Evolutionary conservation across 331 rosid genomes (phyloP), one percentile per base, ranked within the genome.

Genomic region (Quercus phellos): DNA sequence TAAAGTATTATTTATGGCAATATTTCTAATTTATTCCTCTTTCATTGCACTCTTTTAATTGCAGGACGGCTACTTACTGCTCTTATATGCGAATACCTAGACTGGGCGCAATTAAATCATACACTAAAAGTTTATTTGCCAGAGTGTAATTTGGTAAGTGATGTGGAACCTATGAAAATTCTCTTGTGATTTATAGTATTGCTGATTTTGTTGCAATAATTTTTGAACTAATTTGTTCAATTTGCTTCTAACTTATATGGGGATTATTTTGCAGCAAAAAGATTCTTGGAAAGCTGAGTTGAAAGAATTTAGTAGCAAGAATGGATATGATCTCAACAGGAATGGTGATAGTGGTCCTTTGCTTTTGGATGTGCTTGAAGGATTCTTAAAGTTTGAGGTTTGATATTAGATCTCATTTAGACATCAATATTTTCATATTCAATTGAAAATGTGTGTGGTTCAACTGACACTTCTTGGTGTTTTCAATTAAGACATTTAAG

Each of bases 301-400:
- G 81, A 93, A 93, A 83, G 98, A 95, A 72, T 95, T 93, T 78
- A 90, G 99, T 85, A 79, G 79, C 84, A 95, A 91, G 86, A 95
- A 95, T 77, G 99, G 98, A 58, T 93, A 93, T 69, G 99, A 95
- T 81, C 96, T 93, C 35, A 93, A 93, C 83, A 82, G 99, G 83
- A 95, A 93, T 46, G 96, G 90, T 75, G 99, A 95, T 68, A 91
- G 97, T 46, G 84, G 89, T 85, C 99, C 99, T 66, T 81, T 95
- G 60, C 99, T 95, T 50, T 83, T 95, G 93, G 97, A 95, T 29
- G 99, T 95, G 78, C 99, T 95, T 42, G 97, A 95, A 86, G 99
- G 99, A 79, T 95, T 95, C 83, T 89, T 95, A 86, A 95, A 93
- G 80, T 93, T 91, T 86, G 99, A 95, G 99, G 99, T 95, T 59